phyloP scores from a whole-genome alignment of 352 stramenopile genomes.

The Globisporangium mamillatum region DNA sequence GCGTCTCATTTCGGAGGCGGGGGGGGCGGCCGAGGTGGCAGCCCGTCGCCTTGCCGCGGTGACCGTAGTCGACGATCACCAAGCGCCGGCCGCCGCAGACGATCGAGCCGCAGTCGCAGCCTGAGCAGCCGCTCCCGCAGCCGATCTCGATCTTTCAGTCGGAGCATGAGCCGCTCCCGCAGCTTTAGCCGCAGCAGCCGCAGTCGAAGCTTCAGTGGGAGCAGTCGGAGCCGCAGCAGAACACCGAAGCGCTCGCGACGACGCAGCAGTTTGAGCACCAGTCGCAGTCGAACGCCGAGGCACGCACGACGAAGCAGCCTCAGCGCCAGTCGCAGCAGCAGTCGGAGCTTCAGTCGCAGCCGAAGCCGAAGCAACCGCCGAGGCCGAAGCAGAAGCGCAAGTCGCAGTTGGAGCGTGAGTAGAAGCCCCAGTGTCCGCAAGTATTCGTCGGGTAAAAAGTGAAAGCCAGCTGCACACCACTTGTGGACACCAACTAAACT shows the following conservation, averaged over 20 bases:
- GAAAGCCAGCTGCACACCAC: background rate
- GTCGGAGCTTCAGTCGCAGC: slow-evolving; percentile 23
- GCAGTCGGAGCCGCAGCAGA: slow-evolving; percentile 19
- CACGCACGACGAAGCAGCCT: slow-evolving; percentile 4
- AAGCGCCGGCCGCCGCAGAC: slow-evolving; percentile 9
- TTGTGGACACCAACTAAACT: background rate
- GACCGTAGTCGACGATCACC: slow-evolving; percentile 15
- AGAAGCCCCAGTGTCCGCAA: slow-evolving; percentile 12
- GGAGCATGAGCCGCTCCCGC: background rate
- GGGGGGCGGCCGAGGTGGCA: slow-evolving; percentile 18
- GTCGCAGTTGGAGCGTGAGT: slow-evolving; percentile 23
- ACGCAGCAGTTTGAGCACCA: slow-evolving; percentile 12
- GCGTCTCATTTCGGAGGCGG: slow-evolving; percentile 38
- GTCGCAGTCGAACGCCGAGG: slow-evolving; percentile 17
- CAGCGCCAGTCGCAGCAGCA: slow-evolving; percentile 24
- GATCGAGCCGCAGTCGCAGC: background rate
- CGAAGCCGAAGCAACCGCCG: slow-evolving; percentile 28
- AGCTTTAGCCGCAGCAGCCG: slow-evolving; percentile 1
- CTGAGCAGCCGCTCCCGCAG: background rate
- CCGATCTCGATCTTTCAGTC: background rate
- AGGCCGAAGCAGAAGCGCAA: slow-evolving; percentile 26
- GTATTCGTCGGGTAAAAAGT: slow-evolving; percentile 17
- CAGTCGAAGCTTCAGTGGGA: slow-evolving; percentile 4
- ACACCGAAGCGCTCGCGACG: background rate
- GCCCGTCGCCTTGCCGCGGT: slow-evolving; percentile 13